Base-by-base conservation (phyloP, 768 basidiomycete genomes). In the Psilocybe subaeruginosa region DNA sequence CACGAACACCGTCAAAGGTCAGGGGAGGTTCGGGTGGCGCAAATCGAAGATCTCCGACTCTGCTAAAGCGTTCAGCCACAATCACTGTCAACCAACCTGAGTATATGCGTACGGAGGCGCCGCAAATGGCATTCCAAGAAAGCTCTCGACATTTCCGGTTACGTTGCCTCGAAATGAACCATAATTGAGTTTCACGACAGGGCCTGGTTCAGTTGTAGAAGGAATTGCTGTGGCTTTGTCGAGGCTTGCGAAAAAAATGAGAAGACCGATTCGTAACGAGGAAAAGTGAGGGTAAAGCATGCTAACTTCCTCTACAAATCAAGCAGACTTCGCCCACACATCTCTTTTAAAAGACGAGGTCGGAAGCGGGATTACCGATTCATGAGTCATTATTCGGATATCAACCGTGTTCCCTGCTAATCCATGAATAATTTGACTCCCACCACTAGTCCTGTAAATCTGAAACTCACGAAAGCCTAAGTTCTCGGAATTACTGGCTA, bases 181-280 rank as follows among this genome's bases (percentile, higher is more conserved):
- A 46, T 64, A 64, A 19, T 46, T 41, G 12, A 64, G 43, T 29
- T 41, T 19, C 3, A 63, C 62, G 12, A 47, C 37, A 8, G 48
- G 47, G 2, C n/a, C 47, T 8, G 50, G 4, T 23, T 27, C 19
- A 23, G 47, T 7, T 49, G 5, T 12, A 19, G 47, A 8, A 8
- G 47, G 45, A 19, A 5, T n/a, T n/a, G 62, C 67, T 35, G 66
- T 50, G 5, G 63, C 50, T 23, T 62, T 52, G 31, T 76, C 73
- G 19, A 69, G 50, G 14, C 30, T 14, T 51, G 8, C 3, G 11
- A 50, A 19, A 27, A 27, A 23, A 27, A 50, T 19, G 48, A 23
- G 48, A 27, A 50, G 48, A 27, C 17, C n/a, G 27, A 47, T 7
- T 27, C 5, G 50, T 1, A 51, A 47, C 1, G 8, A 47, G 16